phyloP scores from a whole-genome alignment of 2,329 filamentous ascomycete species.

The Penicillium brasilianum region DNA sequence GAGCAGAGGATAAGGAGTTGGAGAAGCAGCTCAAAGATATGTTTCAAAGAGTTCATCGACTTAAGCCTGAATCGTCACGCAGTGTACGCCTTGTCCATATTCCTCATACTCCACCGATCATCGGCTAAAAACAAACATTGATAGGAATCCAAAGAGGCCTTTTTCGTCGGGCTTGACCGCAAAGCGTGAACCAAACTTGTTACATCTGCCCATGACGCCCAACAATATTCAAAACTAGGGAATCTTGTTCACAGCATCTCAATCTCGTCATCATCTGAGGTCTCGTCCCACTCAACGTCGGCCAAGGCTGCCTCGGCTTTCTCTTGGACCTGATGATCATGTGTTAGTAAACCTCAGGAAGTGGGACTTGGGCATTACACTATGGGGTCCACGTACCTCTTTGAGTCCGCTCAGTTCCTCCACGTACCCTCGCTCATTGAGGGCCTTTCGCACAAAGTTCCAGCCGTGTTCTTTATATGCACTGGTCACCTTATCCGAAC shows the following conservation, averaged over 20 bases:
- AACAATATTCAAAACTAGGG: not conserved
- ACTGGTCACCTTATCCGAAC: slow-evolving; percentile 60
- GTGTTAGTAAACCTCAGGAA: slow-evolving; percentile 27
- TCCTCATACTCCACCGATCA: slow-evolving; percentile 14
- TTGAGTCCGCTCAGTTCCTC: slow-evolving; percentile 66
- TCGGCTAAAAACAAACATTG: slow-evolving; percentile 13
- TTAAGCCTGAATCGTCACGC: slow-evolving; percentile 91
- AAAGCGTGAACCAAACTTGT: slow-evolving; percentile 53
- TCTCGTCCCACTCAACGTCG: slow-evolving; percentile 53
- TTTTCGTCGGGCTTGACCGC: slow-evolving; percentile 78
- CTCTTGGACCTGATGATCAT: slow-evolving; percentile 46
- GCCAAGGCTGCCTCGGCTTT: slow-evolving; percentile 52
- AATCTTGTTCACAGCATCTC: slow-evolving; percentile 28
- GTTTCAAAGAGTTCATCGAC: slow-evolving; percentile 79
- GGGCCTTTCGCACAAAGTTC: slow-evolving; percentile 64
- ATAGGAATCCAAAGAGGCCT: slow-evolving; percentile 83
- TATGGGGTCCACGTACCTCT: slow-evolving; percentile 48
- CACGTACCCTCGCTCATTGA: slow-evolving; percentile 67
- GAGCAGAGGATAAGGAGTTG: slow-evolving; percentile 78
- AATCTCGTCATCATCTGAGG: slow-evolving; percentile 45
- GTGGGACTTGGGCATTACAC: not conserved
- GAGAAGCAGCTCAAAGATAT: slow-evolving; percentile 75
- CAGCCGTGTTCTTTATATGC: slow-evolving; percentile 62
- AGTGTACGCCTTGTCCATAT: slow-evolving; percentile 59
- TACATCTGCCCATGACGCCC: not conserved